Conservation (phyloP, 345 rosid genomes). For the Melaleuca alternifolia region DNA sequence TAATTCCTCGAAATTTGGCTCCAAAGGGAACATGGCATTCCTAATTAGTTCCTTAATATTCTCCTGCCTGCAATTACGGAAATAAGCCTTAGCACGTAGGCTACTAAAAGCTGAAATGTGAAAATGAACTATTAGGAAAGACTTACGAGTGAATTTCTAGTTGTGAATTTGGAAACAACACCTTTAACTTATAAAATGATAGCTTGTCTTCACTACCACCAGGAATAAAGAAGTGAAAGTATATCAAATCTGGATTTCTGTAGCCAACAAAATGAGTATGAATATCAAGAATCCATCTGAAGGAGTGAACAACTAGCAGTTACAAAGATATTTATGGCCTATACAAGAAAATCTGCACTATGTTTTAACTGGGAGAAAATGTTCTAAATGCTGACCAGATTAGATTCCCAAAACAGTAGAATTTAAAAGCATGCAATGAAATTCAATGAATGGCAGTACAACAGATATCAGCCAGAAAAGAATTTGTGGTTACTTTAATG, state of each 20-base stretch:
- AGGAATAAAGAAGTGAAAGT: slow-evolving; percentile 34
- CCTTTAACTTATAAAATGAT: slow-evolving; percentile 33
- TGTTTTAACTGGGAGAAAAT: neutral
- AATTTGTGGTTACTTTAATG: neutral
- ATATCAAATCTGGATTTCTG: slow-evolving; percentile 13
- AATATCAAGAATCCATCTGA: neutral
- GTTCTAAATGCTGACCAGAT: neutral
- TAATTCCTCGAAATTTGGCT: slow-evolving; percentile 9
- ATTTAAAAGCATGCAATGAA: neutral
- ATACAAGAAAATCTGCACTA: neutral
- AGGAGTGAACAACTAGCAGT: neutral
- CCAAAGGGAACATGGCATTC: neutral
- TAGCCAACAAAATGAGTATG: neutral
- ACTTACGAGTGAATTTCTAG: slow-evolving; percentile 29
- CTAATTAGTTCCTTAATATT: slow-evolving; percentile 10
- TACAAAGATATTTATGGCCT: neutral
- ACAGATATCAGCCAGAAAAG: neutral
- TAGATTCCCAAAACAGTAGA: neutral
- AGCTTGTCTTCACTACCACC: slow-evolving; percentile 22
- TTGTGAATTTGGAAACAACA: slow-evolving; percentile 30
- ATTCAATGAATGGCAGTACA: neutral
- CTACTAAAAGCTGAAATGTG: neutral
- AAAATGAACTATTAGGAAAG: neutral
- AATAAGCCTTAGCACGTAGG: neutral
- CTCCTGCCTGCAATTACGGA: slow-evolving; percentile 18